Base-by-base conservation (phyloP, 441 rosid genomes). In the Euphorbia schlechtendalii region DNA sequence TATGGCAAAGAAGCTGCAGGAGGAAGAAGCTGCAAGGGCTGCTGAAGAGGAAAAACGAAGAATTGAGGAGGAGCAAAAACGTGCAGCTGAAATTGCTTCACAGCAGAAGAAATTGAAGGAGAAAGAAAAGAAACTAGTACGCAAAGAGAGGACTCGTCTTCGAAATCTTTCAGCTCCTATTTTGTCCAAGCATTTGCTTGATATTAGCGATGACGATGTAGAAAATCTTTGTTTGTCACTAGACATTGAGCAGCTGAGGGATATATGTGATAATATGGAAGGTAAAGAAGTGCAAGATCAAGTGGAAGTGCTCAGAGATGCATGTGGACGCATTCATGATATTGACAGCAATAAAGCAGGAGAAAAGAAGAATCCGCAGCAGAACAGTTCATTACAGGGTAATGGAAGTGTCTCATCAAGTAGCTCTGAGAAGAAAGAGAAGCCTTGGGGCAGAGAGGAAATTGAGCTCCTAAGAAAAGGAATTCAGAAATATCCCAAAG, bases 381-480 rank as follows among this genome's bases (percentile, higher is more conserved):
- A 71, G 73, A 94, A 94, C 65, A 87, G 90, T 69, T 74, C 78
- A 20, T 71, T 63, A 61, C 76, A 60, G 69, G 61, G 77, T 4
- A 83, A 80, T 73, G 85, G 95, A 71, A 72, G 71, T 66, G 46
- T 67, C 63, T 71, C 41, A 7, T 68, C 66, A 46, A 80, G 74
- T 70, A 80, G 74, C 74, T 63, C 40, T 27, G 81, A 71, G 70
- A 91, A 80, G 82, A 82, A 83, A 75, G 93, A 89, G 67, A 89
- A 84, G 71, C 94, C 96, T 30, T 94, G 96, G 97, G 79, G 77
- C 70, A 91, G 71, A 70, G 94, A 91, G 78, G 99, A 94, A 79
- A 85, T 94, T 75, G 99, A 87, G 70, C 85, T 89, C 59, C 80
- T 94, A 77, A 85, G 92, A 64, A 94, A 94, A 82, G 99, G 97